Base-by-base conservation (phyloP, 2,329 filamentous ascomycete species). In the Aaosphaeria pasadenensis region DNA sequence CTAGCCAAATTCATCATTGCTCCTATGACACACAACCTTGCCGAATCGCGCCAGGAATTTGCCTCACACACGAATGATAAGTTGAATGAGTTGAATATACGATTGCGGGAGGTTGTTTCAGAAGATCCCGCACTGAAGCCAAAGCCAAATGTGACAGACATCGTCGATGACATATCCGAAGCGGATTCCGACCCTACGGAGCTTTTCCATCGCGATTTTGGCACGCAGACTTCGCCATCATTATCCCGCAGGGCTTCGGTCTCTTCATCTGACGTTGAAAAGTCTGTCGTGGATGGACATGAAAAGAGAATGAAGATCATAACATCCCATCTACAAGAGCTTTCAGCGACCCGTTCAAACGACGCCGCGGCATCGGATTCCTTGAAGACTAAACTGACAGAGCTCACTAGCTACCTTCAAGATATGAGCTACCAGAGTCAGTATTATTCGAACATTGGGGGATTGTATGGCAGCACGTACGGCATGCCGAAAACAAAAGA, bases 131-230 rank as follows among this genome's bases (percentile, higher is more conserved):
- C 54, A 45, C 60, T 46, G 48, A 67, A 59, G 51, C 58, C 49
- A 46, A 71, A 60, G 53, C 46, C 54, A 17, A 60, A 50, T 36
- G 52, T 53, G 5, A 50, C 49, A 45, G 63, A 58, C 31, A 54
- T 67, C 1, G 64, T 66, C 11, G 71, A 72, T 30, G 69, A 73
- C 36, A 59, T 69, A n/a, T 74, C 74, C 13, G 77, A 81, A 39
- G 60, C 59, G 11, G 77, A 78, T 58, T 82, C 79, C 9, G 83
- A 85, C 55, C 88, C 89, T 1, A 84, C 86, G 1, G 88, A 92
- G 68, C 80, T 91, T 52, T 94, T 89, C 71, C 88, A 91, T 67
- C 83, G 88, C 41, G 89, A 94, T 63, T 80, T 89, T 50, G 88
- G 87, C 54, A 88, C 88, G 1, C 89, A 94, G 69, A 94, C 89